Conservation (phyloP, 768 basidiomycete species). For the Pleurotus pulmonarius region DNA sequence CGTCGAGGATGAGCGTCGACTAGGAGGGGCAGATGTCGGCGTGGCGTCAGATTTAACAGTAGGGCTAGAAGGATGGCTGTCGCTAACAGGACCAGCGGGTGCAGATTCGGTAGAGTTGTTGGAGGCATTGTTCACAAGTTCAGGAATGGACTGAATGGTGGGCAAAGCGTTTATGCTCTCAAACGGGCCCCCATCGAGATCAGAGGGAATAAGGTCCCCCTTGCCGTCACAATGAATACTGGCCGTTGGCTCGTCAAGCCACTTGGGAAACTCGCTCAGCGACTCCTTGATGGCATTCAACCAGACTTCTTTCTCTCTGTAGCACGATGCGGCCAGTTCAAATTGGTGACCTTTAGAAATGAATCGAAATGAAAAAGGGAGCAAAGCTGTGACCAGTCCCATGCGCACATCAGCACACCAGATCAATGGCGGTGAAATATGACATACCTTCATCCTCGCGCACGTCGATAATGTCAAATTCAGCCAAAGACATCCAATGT, state of each 20-base stretch:
- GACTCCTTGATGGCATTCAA: conserved; percentile 61
- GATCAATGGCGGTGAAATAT: background rate
- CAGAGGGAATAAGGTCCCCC: conserved; percentile 30
- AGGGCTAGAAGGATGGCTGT: conserved; percentile 25
- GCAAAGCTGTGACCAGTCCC: conserved; percentile 49
- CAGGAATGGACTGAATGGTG: conserved; percentile 57
- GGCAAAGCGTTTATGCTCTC: conserved; percentile 40
- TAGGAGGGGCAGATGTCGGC: conserved; percentile 24
- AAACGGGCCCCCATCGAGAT: conserved; percentile 36
- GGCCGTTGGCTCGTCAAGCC: conserved; percentile 60
- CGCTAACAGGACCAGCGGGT: conserved; percentile 26
- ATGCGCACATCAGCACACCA: conserved; percentile 6
- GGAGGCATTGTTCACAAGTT: conserved; percentile 29
- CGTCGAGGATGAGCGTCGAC: conserved; percentile 60
- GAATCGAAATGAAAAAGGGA: conserved; percentile 81
- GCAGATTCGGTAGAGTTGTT: conserved; percentile 31
- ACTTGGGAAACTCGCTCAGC: conserved; percentile 36
- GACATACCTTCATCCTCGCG: conserved; percentile 72
- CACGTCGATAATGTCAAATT: conserved; percentile 68
- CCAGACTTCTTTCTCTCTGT: conserved; percentile 87
- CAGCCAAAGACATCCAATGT: conserved; percentile 82
- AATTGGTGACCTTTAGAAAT: conserved; percentile 68
- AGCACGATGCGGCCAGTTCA: conserved; percentile 84
- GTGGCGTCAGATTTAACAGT: conserved; percentile 21
- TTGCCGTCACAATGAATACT: conserved; percentile 52